Evolutionary conservation across 331 rosid genomes (phyloP), one percentile per base, ranked within the genome.

Genomic region (Quercus lobata): DNA sequence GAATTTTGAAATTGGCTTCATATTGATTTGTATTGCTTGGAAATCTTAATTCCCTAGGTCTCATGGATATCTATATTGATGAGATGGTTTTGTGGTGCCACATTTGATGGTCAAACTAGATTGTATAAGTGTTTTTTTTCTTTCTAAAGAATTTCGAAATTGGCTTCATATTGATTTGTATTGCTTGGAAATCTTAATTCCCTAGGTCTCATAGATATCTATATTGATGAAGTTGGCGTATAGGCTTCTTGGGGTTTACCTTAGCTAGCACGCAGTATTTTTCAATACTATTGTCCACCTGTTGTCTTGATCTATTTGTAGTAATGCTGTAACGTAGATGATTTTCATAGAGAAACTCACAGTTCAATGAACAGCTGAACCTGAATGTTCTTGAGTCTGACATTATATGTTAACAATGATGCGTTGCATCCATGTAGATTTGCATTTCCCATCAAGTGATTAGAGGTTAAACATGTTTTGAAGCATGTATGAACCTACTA

Each of bases 81-180:
- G 29, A 46, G 60, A 66, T 44, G 70, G 17, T 41, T 30, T 76
- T 46, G 2, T 10, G 29, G 73, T 22, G 8, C 55, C 35, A 12
- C 44, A 56, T 80, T 32, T 25, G 62, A 55, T 84, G 74, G 62
- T 80, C 80, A 58, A 68, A 76, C 57, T 65, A 53, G 63, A 35
- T 73, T 57, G 21, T 18, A 52, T 52, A 17, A 56, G 24, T 30
- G 19, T 18, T 12, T 61, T 18, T 18, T 18, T 30, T 30, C 11
- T 7, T 7, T 34, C 9, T 32, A 8, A 5, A 18, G 49, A 18
- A 17, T 18, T 18, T 32, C 18, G 17, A 66, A 66, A 34, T 66
- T 16, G 25, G 4, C 5, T 6, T 18, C 19, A 32, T 27, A 66
- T 18, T 8, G 22, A 34, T 66, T 46, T 3, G 15, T 44, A 32